A percentile compares a stretch with the other conserved stretches of the same genome.
phyloP scores from a whole-genome alignment of 169 alveolate genomes.

The Plasmodium blacklocki region DNA sequence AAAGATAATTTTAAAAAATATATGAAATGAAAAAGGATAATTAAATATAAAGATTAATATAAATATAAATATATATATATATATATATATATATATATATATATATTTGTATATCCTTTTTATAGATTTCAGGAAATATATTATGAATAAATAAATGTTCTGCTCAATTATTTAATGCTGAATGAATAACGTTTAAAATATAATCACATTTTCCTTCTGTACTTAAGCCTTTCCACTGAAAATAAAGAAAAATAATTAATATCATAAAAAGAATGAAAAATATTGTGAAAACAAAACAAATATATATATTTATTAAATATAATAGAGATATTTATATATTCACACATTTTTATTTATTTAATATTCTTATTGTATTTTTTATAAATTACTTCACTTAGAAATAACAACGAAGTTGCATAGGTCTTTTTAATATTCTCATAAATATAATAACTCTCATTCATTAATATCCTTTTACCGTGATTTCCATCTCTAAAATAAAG shows the following conservation, averaged over 20 bases:
- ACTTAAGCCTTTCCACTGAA: slow-evolving; percentile 66
- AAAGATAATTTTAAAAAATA: background rate
- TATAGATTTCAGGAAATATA: slow-evolving; percentile 61
- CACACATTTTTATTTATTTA: background rate
- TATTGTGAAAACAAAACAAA: too few species aligned
- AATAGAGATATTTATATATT: too few species aligned
- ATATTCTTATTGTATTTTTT: background rate
- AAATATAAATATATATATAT: background rate
- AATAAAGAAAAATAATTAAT: slow-evolving; percentile 23
- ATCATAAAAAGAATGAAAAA: background rate
- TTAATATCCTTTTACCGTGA: slow-evolving; percentile 24
- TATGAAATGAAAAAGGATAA: background rate
- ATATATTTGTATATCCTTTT: background rate
- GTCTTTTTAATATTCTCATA: slow-evolving; percentile 73
- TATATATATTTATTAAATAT: too few species aligned
- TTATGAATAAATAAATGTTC: slow-evolving; percentile 33
- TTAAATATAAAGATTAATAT: background rate
- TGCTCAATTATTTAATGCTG: slow-evolving; percentile 22
- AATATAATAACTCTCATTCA: slow-evolving; percentile 68
- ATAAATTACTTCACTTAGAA: slow-evolving; percentile 69
- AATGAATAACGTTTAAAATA: slow-evolving; percentile 46
- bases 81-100: background rate
- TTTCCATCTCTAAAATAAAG: slow-evolving; percentile 25
- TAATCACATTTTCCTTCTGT: slow-evolving; percentile 72
- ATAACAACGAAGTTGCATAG: slow-evolving; percentile 67